phyloP scores from a whole-genome alignment of 2,329 filamentous ascomycete genomes.

The Ophiocordyceps camponoti-rufipedis region DNA sequence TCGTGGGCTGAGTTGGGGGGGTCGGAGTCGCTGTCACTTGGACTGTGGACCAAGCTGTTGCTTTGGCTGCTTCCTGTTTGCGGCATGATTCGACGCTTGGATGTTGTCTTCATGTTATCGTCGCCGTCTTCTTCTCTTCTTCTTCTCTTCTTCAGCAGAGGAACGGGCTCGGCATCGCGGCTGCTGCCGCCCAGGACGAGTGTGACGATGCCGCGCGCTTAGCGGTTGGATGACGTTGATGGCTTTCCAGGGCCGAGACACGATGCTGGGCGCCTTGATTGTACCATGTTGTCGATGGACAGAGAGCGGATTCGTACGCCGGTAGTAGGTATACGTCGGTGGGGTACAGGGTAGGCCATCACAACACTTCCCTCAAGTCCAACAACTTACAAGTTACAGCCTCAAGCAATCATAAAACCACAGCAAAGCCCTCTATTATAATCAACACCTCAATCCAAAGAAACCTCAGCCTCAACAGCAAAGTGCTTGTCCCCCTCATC shows the following conservation, averaged over 20 bases:
- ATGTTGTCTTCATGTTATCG: conserved; percentile 16
- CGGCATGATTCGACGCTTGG: not conserved
- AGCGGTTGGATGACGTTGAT: conserved; percentile 4
- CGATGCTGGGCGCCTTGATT: too few relatives aligned
- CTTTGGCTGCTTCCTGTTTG: not conserved
- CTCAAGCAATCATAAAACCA: too few relatives aligned
- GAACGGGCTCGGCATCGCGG: not conserved
- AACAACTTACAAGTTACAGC: too few relatives aligned
- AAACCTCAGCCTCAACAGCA: conserved; percentile 28
- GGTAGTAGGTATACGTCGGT: not conserved
- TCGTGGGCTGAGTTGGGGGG: too few relatives aligned
- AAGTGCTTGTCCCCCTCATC: conserved; percentile 31
- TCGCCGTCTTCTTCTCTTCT: not conserved
- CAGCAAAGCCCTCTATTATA: too few relatives aligned
- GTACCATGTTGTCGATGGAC: too few relatives aligned
- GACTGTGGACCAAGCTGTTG: not conserved
- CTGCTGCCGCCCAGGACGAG: not conserved
- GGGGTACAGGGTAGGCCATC: not conserved
- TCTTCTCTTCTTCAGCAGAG: not conserved
- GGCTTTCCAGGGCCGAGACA: not conserved
- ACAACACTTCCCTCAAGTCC: conserved; percentile 9
- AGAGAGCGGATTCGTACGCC: not conserved
- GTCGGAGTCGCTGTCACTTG: too few relatives aligned
- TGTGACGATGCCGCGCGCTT: not conserved
- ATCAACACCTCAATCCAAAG: too few relatives aligned